These are phyloP conservation scores for Dictyostelium intermedium DNA, from an alignment of 78 protist species.

Conservation along the genomic window DNA sequence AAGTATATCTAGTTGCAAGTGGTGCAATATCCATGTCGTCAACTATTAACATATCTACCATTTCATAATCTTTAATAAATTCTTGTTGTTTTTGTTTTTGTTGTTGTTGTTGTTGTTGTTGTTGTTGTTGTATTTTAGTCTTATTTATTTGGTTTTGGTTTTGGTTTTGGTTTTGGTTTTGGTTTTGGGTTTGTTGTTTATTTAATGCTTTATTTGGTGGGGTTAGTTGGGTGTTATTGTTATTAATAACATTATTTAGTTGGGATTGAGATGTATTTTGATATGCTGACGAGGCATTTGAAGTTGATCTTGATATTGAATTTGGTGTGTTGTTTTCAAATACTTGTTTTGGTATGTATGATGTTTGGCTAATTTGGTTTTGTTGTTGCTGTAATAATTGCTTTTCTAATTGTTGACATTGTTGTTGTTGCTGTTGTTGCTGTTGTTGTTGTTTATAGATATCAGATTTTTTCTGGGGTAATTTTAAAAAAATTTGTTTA, in stretches of 20 bases:
- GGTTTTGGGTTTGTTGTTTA: background rate
- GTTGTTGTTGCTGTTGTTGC: background rate
- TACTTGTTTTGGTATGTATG: background rate
- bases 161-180: too few relatives aligned
- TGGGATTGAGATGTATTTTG: background rate
- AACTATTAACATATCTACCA: slow-evolving; percentile 58
- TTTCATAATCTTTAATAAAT: background rate
- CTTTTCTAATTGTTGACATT: background rate
- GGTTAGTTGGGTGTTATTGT: background rate
- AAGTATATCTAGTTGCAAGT: slow-evolving; percentile 47
- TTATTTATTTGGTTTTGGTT: background rate
- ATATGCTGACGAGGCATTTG: background rate
- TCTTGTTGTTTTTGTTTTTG: background rate
- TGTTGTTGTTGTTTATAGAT: background rate
- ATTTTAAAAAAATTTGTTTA: slow-evolving; percentile 24
- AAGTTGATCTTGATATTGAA: slow-evolving; percentile 21
- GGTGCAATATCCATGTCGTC: slow-evolving; percentile 75
- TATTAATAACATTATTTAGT: background rate
- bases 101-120: too few relatives aligned
- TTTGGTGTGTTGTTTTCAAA: background rate
- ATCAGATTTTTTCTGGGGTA: background rate
- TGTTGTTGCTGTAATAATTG: background rate
- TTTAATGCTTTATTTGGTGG: background rate
- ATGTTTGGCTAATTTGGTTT: background rate
- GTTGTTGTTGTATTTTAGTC: background rate